phyloP scores from a whole-genome alignment of 1,284 basidiomycete genomes.

The Termitomyces sp. region DNA sequence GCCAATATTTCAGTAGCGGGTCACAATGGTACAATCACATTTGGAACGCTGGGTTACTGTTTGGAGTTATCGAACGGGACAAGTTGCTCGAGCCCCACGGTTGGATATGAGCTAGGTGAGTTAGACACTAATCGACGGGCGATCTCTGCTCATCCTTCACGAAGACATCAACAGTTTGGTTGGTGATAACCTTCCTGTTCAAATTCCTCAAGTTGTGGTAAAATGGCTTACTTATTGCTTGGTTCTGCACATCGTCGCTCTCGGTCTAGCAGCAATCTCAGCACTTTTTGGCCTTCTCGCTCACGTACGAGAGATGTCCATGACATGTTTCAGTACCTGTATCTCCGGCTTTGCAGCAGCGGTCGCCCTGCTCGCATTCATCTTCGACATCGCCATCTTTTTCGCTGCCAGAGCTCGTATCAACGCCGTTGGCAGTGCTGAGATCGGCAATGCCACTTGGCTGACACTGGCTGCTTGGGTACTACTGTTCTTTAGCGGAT shows the following conservation, averaged over 20 bases:
- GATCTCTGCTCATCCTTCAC: conserved; percentile 10
- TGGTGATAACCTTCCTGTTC: conserved; percentile 51
- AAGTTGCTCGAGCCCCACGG: conserved; percentile 71
- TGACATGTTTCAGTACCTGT: conserved; percentile 80
- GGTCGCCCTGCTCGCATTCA: conserved; percentile 73
- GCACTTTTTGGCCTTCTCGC: conserved; percentile 78
- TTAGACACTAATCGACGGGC: conserved; percentile 13
- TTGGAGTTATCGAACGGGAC: conserved; percentile 46
- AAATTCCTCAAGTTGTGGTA: conserved; percentile 75
- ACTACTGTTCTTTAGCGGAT: conserved; percentile 78
- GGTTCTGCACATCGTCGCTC: conserved; percentile 82
- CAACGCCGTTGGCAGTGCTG: conserved; percentile 67
- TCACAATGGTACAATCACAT: conserved; percentile 59
- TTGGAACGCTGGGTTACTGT: conserved; percentile 87
- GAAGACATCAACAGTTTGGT: conserved; percentile 78
- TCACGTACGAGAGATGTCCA: conserved; percentile 79
- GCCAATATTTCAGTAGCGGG: conserved; percentile 52
- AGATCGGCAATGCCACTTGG: conserved; percentile 80
- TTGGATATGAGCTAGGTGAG: conserved; percentile 83
- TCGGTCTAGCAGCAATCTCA: conserved; percentile 65
- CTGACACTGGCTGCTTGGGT: conserved; percentile 82
- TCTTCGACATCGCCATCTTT: conserved; percentile 84
- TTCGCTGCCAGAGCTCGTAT: conserved; percentile 79
- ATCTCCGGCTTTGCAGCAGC: conserved; percentile 74
- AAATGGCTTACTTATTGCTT: conserved; percentile 91